These are phyloP conservation scores for Spathaspora boniae DNA, from an alignment of 805 yeast species.

Conservation along the genomic window DNA sequence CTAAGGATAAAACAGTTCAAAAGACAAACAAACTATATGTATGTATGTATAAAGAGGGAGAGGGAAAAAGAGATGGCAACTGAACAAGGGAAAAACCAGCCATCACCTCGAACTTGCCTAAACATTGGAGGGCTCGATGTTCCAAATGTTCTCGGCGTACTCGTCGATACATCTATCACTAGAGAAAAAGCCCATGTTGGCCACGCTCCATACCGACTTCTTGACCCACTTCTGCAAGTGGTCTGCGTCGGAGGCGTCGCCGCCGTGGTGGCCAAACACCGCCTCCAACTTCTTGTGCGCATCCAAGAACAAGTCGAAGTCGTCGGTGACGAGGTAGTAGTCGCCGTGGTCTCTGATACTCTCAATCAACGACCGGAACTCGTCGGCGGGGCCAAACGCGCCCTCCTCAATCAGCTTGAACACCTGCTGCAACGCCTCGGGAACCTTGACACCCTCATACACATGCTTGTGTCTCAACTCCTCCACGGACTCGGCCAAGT, in stretches of 20 bases:
- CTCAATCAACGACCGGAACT: conserved; percentile 65
- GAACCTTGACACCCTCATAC: conserved; percentile 55
- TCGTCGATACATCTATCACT: conserved; percentile 90
- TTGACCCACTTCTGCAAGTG: conserved; percentile 67
- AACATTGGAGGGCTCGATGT: conserved; percentile 64
- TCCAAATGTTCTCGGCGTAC: conserved; percentile 91
- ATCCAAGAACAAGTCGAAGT: conserved; percentile 80
- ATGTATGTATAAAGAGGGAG: neutral
- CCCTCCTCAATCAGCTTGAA: conserved; percentile 67
- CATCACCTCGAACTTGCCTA: neutral
- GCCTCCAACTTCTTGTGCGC: conserved; percentile 76
- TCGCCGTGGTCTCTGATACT: conserved; percentile 74
- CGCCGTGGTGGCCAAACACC: conserved; percentile 52
- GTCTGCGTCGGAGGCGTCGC: conserved; percentile 43
- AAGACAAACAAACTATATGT: too few relatives aligned
- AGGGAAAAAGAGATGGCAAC: neutral
- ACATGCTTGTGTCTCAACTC: conserved; percentile 75
- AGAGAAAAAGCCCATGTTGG: conserved; percentile 90
- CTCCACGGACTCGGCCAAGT: conserved; percentile 85
- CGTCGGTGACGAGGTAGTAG: conserved; percentile 82
- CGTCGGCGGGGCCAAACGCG: conserved; percentile 65
- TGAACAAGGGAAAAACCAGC: neutral
- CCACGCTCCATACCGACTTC: conserved; percentile 74
- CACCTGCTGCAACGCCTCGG: conserved; percentile 59
- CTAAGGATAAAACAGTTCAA: too few relatives aligned